Conservation (phyloP, 306 rosid genomes). For the Acacia confusa region DNA sequence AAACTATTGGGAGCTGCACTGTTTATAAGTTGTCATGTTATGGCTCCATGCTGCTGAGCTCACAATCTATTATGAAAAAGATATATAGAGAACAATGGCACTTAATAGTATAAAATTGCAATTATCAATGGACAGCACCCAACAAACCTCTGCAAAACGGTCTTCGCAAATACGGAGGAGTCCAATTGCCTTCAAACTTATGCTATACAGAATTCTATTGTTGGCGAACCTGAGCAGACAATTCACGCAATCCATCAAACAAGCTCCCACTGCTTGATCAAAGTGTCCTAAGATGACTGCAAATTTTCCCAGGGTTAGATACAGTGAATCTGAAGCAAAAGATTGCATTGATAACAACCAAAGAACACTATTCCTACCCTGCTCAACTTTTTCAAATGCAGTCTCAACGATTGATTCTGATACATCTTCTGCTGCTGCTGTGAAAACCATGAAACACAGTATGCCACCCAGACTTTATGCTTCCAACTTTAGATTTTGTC, state of each 20-base stretch:
- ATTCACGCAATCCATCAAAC: conserved; percentile 99
- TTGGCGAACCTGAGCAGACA: conserved; percentile 96
- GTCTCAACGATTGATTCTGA: conserved; percentile 87
- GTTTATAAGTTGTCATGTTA: no score
- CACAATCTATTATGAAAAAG: not conserved
- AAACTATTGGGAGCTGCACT: no score
- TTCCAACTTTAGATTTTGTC: conserved; percentile 96
- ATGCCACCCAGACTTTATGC: conserved; percentile 96
- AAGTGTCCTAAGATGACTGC: conserved; percentile 99
- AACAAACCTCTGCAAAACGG: conserved; percentile 99
- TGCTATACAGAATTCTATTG: conserved; percentile 82
- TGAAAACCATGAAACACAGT: conserved; percentile 96
- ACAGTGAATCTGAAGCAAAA: conserved; percentile 29
- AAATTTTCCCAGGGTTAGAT: conserved; percentile 54
- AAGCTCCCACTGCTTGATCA: conserved; percentile 98
- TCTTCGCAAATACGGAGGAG: conserved; percentile 98
- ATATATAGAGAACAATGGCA: not conserved
- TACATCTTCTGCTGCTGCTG: conserved; percentile 97
- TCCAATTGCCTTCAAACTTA: conserved; percentile 99
- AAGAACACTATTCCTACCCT: conserved; percentile 56
- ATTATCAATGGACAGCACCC: conserved; percentile 1
- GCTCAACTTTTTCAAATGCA: conserved; percentile 99
- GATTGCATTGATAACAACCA: conserved; percentile 21
- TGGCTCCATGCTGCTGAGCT: no score
- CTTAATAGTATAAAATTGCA: no score